A percentile compares a stretch with the other conserved stretches of the same genome.
These are phyloP conservation scores for Juglanconis sp. DNA, from an alignment of 2,329 filamentous ascomycete genomes.

Conservation along the genomic window DNA sequence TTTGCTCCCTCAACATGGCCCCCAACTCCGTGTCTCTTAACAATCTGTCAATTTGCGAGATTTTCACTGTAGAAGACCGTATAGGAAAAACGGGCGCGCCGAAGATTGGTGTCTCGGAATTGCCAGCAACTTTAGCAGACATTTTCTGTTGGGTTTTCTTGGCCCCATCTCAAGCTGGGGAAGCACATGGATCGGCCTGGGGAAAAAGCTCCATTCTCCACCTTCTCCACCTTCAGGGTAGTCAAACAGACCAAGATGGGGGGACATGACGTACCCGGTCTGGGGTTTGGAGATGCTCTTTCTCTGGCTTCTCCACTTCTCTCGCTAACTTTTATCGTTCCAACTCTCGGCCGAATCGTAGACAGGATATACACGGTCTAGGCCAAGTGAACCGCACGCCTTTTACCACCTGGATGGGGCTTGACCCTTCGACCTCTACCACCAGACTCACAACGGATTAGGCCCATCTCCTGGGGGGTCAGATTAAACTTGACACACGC, in stretches of 20 bases:
- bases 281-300: background rate
- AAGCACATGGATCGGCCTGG: slow-evolving; percentile 11
- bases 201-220: slow-evolving; percentile 8
- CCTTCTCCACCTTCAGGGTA: background rate
- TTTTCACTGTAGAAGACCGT: background rate
- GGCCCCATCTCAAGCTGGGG: background rate
- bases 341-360: background rate
- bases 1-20: background rate
- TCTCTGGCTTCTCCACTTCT: background rate
- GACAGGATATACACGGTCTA: background rate
- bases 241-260: no score
- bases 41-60: background rate
- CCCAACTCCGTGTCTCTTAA: background rate
- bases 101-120: background rate
- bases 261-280: slow-evolving; percentile 7
- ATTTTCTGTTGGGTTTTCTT: background rate
- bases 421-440: no score
- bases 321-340: background rate
- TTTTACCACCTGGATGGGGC: no score
- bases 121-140: background rate
- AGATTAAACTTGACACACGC: no score
- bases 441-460: no score
- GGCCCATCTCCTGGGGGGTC: no score
- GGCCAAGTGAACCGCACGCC: background rate
- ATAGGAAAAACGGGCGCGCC: background rate